phyloP scores from a whole-genome alignment of 352 stramenopile species.

The Pythium sukuiense region DNA sequence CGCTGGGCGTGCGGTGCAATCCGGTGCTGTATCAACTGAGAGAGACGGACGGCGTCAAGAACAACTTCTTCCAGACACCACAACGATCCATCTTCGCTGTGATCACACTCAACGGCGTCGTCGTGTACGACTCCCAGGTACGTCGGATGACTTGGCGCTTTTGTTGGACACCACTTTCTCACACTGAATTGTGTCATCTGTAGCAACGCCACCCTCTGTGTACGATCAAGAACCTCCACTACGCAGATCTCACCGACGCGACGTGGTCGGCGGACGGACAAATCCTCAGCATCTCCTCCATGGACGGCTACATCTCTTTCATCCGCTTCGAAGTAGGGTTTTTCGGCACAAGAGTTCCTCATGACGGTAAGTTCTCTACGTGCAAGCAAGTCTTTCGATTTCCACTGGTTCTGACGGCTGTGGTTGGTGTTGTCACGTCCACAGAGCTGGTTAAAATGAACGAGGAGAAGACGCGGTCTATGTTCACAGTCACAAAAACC shows the following conservation, averaged over 20 bases:
- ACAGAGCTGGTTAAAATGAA: slow-evolving; percentile 49
- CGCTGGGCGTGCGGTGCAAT: slow-evolving; percentile 92
- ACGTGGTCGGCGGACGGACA: slow-evolving; percentile 91
- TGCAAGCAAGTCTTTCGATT: too few species aligned
- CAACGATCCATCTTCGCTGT: slow-evolving; percentile 93
- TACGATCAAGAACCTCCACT: slow-evolving; percentile 91
- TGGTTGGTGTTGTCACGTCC: not conserved
- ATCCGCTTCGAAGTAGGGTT: slow-evolving; percentile 90
- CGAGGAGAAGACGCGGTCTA: slow-evolving; percentile 44
- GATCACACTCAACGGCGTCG: slow-evolving; percentile 90
- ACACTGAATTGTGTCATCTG: not conserved
- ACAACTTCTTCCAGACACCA: slow-evolving; percentile 80
- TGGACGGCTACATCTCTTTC: slow-evolving; percentile 95
- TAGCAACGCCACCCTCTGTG: slow-evolving; percentile 84
- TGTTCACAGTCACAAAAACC: slow-evolving; percentile 67
- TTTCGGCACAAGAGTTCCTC: slow-evolving; percentile 42
- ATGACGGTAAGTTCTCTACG: slow-evolving; percentile 15
- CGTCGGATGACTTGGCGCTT: not conserved
- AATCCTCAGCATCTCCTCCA: slow-evolving; percentile 92
- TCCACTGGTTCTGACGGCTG: too few species aligned
- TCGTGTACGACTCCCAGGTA: slow-evolving; percentile 96
- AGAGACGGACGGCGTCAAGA: slow-evolving; percentile 1
- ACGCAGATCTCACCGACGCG: slow-evolving; percentile 93
- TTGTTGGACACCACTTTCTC: not conserved
- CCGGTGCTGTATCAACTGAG: slow-evolving; percentile 91